Base-by-base conservation (phyloP, 1,284 basidiomycete species). In the Ceratobasidium sp. region DNA sequence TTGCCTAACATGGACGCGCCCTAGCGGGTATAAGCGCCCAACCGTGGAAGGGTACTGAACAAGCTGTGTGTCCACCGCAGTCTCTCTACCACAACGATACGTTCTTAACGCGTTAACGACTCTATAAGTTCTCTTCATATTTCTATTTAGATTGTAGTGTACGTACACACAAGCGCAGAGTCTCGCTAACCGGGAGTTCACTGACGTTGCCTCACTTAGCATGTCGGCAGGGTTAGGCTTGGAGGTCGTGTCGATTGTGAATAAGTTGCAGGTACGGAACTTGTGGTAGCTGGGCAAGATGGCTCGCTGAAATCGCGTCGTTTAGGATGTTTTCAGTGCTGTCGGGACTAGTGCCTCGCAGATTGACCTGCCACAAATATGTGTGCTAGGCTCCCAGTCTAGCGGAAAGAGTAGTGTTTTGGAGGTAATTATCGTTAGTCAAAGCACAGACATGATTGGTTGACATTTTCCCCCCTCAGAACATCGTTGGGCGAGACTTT, bases 401-500 rank as follows among this genome's bases (percentile, higher is more conserved):
- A 78, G 92, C 79, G 92, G 92, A 76, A 94, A 94, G 85, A 94
- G 92, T 86, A 92, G 90, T 84, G 92, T 93, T 66, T 86, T 93
- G 65, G 92, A 93, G 89, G 92, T 92, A 37, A 71, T 37, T 29
- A 24, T 48, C 29, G 8, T 11, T 29, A 14, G 13, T 22, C 9
- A 14, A n/a, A 1, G n/a, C 34, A 24, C 34, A 39, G 7, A 22
- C 59, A 56, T 9, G 41, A 19, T 53, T 2, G 54, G 29, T 24
- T 53, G 68, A 64, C 16, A 74, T 61, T 62, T 63, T 39, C 19
- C 19, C 13, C 8, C 56, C 61, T 41, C 79, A 98, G 94, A 98
- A 98, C 85, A 96, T 98, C 79, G 97, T 98, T 71, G 97, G 96
- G 76, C 89, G 96, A 79, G 96, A 98, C 83, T 98, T 98, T 86